Conservation (phyloP, 73 alveolate genomes). For the Paramecium bursaria region DNA sequence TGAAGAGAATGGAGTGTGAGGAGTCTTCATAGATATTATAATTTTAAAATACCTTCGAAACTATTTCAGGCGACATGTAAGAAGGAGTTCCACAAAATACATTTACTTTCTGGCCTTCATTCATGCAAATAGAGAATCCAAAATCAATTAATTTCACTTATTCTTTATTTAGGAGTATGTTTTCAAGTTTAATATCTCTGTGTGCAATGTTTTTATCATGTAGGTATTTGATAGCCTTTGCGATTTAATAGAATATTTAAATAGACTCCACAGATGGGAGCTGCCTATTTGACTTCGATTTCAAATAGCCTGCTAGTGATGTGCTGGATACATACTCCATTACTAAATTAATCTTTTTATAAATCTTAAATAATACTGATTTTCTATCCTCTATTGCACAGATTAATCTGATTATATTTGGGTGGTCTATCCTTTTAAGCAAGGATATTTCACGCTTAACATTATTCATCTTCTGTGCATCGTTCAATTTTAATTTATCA, state of each 20-base stretch:
- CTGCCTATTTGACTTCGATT: constrained; percentile 71
- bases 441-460: constrained; percentile 89
- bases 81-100: constrained; percentile 97
- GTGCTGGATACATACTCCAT: constrained; percentile 78
- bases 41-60: constrained; percentile 86
- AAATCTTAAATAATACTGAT: constrained; percentile 53
- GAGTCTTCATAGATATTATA: constrained; percentile 76
- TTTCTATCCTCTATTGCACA: constrained; percentile 85
- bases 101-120: constrained; percentile 74
- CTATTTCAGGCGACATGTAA: constrained; percentile 98
- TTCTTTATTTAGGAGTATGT: constrained; percentile 57
- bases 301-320: constrained; percentile 54
- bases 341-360: constrained; percentile 81
- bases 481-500: constrained; percentile 87
- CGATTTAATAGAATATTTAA: constrained; percentile 76
- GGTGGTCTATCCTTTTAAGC: constrained; percentile 86
- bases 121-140: constrained; percentile 80
- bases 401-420: constrained; percentile 84
- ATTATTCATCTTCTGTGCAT: constrained; percentile 85
- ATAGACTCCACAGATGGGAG: constrained; percentile 77
- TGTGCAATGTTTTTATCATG: constrained; percentile 86
- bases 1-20: constrained; percentile 48
- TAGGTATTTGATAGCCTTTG: constrained; percentile 80
- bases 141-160: constrained; percentile 82
- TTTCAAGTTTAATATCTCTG: constrained; percentile 90